Evolutionary conservation across 129 eudicot species (phyloP), one percentile per base, ranked within the genome.

Genomic region (Lactuca sativa): DNA sequence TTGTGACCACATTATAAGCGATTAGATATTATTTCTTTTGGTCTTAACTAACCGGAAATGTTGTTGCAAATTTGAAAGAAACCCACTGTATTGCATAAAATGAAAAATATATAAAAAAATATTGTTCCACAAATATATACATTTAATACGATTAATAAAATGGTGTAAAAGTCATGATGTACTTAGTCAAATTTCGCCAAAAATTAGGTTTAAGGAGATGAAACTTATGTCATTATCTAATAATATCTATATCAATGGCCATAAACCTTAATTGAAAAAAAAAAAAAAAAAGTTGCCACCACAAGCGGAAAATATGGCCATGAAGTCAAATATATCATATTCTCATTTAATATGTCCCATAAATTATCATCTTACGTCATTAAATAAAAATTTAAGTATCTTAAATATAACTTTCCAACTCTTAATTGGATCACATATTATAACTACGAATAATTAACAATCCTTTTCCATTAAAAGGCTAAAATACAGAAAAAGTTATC

Each of bases 401-500:
- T 43, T 43, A 3, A 43, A 43, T 43, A 8, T 9, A 9, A 9
- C 49, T 43, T 43, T 43, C 49, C 49, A 43, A 43, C 13, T 43
- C 12, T 43, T 8, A 8, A 8, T 8, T 2, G 4, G 10, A 43
- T 9, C 49, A 43, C 13, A 0, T 5, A 8, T 43, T 9, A 43
- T 43, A 40, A 5, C 70, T 30, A 44, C 3, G 44, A 30, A 13
- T 6, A 49, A 65, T 51, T 15, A 3, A 34, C 48, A 10, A 60
- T 60, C 66, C 14, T 5, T 37, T 34, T 34, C 66, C 7, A 60
- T 36, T 34, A 36, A 16, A 60, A 16, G 14, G 6, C 5, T 34
- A 5, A 61, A 56, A 31, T 5, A 44, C 47, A 56, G 9, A 64
- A 21, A 65, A 32, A 59, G 17, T 61, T 36, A 56, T 62, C 76